These are phyloP conservation scores for Fusarium buxicola DNA, from an alignment of 2,329 filamentous ascomycete species.

Conservation along the genomic window DNA sequence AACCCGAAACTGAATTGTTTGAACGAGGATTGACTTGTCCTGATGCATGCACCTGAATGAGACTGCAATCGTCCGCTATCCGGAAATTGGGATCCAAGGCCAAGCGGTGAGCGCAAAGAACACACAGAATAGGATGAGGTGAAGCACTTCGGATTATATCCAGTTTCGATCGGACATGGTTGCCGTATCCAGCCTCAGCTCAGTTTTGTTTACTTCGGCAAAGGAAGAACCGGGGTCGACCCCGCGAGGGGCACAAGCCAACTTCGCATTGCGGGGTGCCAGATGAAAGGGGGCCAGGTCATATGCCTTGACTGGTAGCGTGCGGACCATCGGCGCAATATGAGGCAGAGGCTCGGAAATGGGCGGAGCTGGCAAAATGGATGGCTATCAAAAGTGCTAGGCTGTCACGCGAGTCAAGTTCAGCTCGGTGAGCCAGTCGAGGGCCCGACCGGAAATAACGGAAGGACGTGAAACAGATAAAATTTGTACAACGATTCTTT, in stretches of 20 bases:
- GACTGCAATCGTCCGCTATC: not conserved
- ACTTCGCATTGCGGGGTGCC: constrained; percentile 28
- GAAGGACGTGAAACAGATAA: not conserved
- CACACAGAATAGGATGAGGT: not conserved
- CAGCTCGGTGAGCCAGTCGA: constrained; percentile 32
- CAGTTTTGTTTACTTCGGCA: constrained; percentile 16
- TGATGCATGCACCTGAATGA: constrained; percentile 1
- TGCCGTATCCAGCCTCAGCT: not conserved
- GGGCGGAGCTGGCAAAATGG: not conserved
- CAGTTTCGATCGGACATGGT: not conserved
- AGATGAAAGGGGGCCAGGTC: constrained; percentile 12
- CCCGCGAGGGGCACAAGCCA: constrained; percentile 32
- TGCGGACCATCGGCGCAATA: constrained; percentile 25
- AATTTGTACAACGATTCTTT: not conserved
- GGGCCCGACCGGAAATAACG: constrained; percentile 8
- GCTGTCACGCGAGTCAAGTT: constrained; percentile 29
- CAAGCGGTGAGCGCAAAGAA: not conserved
- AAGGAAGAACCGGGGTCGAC: constrained; percentile 11
- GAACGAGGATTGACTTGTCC: not conserved
- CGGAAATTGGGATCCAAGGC: not conserved
- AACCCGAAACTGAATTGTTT: not conserved
- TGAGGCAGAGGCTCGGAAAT: constrained; percentile 8
- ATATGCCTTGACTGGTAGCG: constrained; percentile 20
- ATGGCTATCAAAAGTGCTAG: constrained; percentile 14
- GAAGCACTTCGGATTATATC: constrained; percentile 17